Evolutionary conservation across 2,329 filamentous ascomycete genomes (phyloP).

Genomic region (Colletotrichum sp.): DNA sequence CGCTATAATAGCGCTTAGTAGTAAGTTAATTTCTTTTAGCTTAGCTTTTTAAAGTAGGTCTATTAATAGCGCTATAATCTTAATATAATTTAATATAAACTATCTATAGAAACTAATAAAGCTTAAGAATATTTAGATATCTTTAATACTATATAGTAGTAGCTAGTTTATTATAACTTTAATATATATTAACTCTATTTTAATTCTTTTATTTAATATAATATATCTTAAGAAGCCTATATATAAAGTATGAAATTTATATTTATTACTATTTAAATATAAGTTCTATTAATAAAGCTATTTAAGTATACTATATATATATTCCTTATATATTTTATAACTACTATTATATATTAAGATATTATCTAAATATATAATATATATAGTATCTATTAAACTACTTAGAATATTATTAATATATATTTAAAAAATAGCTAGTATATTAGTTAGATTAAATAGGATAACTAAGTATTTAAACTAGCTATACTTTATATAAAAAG

Average conservation of each 20-base stretch:
- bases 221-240: not conserved
- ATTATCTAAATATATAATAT: not conserved
- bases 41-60: too few relatives aligned
- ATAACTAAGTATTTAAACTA: not conserved
- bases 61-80: too few relatives aligned
- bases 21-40: too few relatives aligned
- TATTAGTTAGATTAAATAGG: not conserved
- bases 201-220: not conserved
- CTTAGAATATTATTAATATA: not conserved
- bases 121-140: not conserved
- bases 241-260: not conserved
- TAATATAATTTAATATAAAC: not conserved
- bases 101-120: not conserved
- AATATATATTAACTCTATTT: not conserved
- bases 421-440: not conserved
- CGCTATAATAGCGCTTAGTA: too few relatives aligned
- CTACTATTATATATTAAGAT: not conserved
- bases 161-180: not conserved
- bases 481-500: not conserved
- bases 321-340: not conserved
- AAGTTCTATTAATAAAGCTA: not conserved
- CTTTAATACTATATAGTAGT: not conserved
- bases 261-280: not conserved
- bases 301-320: not conserved
- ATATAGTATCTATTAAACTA: not conserved